Evolutionary conservation across 2,329 filamentous ascomycete genomes (phyloP).

Genomic region (Thelonectria rubi): DNA sequence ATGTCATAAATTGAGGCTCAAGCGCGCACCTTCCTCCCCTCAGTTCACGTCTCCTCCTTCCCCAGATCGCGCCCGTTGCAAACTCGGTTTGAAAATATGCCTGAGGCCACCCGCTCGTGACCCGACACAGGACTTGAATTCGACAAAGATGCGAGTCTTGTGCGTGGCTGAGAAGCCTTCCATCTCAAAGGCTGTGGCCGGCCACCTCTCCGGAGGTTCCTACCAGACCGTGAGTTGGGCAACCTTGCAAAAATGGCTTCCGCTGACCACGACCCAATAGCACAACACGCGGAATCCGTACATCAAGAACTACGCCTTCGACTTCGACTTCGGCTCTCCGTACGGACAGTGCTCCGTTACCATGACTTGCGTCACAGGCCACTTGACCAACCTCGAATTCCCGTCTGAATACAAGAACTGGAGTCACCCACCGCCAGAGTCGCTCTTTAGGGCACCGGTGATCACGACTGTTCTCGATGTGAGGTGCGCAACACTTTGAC

Average conservation of each 20-base stretch:
- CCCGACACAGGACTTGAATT: neutral
- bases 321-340: slow-evolving; percentile 81
- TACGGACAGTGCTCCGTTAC: slow-evolving; percentile 87
- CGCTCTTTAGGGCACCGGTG: slow-evolving; percentile 84
- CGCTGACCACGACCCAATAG: slow-evolving; percentile 54
- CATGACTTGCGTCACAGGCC: slow-evolving; percentile 93
- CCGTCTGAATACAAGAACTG: slow-evolving; percentile 78
- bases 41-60: slow-evolving; percentile 10
- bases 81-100: slow-evolving; percentile 1
- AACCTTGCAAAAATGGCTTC: neutral
- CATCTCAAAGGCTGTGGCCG: slow-evolving; percentile 92
- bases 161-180: slow-evolving; percentile 79
- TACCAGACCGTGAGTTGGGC: slow-evolving; percentile 69
- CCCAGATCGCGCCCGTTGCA: neutral
- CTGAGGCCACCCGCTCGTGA: slow-evolving; percentile 15
- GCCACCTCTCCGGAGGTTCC: slow-evolving; percentile 83
- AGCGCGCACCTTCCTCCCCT: neutral
- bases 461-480: slow-evolving; percentile 73
- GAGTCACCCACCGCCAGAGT: slow-evolving; percentile 79
- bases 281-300: slow-evolving; percentile 75
- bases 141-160: slow-evolving; percentile 58
- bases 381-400: slow-evolving; percentile 86
- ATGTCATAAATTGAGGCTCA: slow-evolving; percentile 1
- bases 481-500: slow-evolving; percentile 31
- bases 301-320: slow-evolving; percentile 94